Percentiles rank a stretch among this genome's conserved stretches.
phyloP scores from a whole-genome alignment of 2,329 filamentous ascomycete species.

The Shiraia sp. region DNA sequence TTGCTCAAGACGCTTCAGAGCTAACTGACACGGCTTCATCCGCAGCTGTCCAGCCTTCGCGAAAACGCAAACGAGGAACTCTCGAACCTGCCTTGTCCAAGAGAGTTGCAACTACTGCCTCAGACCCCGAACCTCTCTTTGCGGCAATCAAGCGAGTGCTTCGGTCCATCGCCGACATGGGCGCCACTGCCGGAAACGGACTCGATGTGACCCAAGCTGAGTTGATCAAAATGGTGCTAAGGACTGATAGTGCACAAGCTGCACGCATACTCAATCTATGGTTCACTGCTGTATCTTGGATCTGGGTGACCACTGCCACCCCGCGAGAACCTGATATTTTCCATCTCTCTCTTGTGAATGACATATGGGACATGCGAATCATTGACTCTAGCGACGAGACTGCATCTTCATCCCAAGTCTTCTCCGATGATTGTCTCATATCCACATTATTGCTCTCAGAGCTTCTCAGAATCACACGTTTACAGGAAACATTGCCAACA shows the following conservation, averaged over 20 bases:
- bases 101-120: constrained; percentile 11
- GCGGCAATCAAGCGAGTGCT: constrained; percentile 21
- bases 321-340: constrained; percentile 9
- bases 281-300: constrained; percentile 29
- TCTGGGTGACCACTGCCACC: not conserved
- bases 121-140: constrained; percentile 27
- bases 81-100: constrained; percentile 20
- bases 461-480: constrained; percentile 12
- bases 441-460: constrained; percentile 33
- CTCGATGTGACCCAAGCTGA: constrained; percentile 33
- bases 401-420: constrained; percentile 39
- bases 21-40: constrained; percentile 30
- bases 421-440: constrained; percentile 44
- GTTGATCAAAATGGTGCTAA: constrained; percentile 42
- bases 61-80: constrained; percentile 42
- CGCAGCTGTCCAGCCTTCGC: constrained; percentile 31
- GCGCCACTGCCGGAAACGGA: constrained; percentile 8
- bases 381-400: constrained; percentile 30
- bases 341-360: constrained; percentile 27
- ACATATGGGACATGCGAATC: constrained; percentile 41
- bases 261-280: constrained; percentile 42
- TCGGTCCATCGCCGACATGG: constrained; percentile 22
- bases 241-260: constrained; percentile 40
- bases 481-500: not conserved
- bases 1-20: constrained; percentile 24